Percentiles rank a stretch among this genome's conserved stretches.
phyloP scores from a whole-genome alignment of 78 protist genomes.

The Andalucia godoyi region DNA sequence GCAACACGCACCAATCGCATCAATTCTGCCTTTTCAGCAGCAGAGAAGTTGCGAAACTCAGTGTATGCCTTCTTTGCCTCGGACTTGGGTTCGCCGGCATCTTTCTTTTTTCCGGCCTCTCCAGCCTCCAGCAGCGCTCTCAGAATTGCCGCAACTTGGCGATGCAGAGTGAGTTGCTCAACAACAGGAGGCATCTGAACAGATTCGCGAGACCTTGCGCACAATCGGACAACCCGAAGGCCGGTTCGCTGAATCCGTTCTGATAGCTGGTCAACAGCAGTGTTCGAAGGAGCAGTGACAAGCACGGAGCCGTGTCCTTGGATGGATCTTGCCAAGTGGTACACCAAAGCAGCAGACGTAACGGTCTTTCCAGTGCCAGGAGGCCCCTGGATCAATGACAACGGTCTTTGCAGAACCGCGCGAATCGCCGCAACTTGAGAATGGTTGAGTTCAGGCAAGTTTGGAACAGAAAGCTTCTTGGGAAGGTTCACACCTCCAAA shows the following conservation, averaged over 20 bases:
- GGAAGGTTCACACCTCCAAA: slow-evolving; percentile 12
- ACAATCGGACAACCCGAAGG: slow-evolving; percentile 88
- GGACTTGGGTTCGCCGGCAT: no score
- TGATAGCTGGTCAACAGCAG: slow-evolving; percentile 97
- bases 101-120: no score
- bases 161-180: slow-evolving; percentile 86
- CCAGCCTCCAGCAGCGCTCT: no score
- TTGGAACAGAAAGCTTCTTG: slow-evolving; percentile 42
- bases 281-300: slow-evolving; percentile 97
- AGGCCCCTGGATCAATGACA: slow-evolving; percentile 95
- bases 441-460: slow-evolving; percentile 82
- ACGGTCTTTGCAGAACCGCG: slow-evolving; percentile 64
- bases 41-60: no score
- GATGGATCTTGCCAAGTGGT: slow-evolving; percentile 66
- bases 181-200: slow-evolving; percentile 74
- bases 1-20: no score
- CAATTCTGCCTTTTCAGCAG: no score
- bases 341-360: slow-evolving; percentile 91
- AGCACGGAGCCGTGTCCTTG: slow-evolving; percentile 35
- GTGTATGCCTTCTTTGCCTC: no score
- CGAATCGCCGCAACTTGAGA: slow-evolving; percentile 81
- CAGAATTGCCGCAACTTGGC: no score
- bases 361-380: slow-evolving; percentile 98
- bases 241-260: slow-evolving; percentile 91
- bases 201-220: slow-evolving; percentile 90